Evolutionary conservation across 73 alveolate species (phyloP).

Genomic region (Tetrahymena malaccensis): DNA sequence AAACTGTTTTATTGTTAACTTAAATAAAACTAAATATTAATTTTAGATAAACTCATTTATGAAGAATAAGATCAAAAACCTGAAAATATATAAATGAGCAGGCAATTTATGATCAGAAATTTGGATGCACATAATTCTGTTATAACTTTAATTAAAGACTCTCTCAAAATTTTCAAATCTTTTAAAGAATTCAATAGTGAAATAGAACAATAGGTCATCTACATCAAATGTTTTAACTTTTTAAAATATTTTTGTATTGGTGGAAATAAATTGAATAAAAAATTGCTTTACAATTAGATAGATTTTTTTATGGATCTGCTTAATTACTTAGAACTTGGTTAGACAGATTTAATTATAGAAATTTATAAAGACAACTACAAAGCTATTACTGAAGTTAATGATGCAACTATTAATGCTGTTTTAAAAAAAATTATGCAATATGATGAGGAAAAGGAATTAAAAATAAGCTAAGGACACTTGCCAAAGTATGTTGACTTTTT

Average conservation of each 20-base stretch:
- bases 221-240: background rate
- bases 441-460: background rate
- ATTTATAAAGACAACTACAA: background rate
- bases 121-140: background rate
- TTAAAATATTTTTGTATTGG: background rate
- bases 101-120: background rate
- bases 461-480: background rate
- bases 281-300: background rate
- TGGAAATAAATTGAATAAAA: background rate
- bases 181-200: background rate
- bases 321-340: background rate
- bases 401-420: background rate
- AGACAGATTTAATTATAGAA: background rate
- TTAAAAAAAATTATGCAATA: background rate
- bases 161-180: background rate
- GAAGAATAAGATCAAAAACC: background rate
- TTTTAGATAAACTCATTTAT: background rate
- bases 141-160: background rate
- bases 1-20: background rate
- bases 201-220: background rate
- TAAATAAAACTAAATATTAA: background rate
- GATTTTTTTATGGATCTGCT: background rate
- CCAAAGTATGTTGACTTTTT: background rate
- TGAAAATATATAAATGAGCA: background rate
- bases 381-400: background rate